Percentiles rank a stretch among this genome's conserved stretches.
Conservation (phyloP, 2,329 filamentous ascomycete genomes). For the Aspergillus fumigatiaffinis region DNA sequence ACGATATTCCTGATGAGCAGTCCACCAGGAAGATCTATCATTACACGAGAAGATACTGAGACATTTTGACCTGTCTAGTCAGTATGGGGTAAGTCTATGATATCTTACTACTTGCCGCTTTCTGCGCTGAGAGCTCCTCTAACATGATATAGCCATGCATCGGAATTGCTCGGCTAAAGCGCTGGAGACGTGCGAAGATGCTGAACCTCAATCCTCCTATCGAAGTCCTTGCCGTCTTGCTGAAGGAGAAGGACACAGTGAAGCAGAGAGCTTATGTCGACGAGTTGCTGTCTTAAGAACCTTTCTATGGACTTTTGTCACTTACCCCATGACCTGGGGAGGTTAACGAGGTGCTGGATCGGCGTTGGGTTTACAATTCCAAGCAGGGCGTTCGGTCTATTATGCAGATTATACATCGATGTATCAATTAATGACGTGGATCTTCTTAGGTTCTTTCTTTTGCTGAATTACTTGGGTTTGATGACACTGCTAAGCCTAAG, state of each 20-base stretch:
- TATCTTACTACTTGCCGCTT: not conserved
- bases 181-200: slow-evolving; percentile 81
- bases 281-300: slow-evolving; percentile 30
- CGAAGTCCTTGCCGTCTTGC: slow-evolving; percentile 80
- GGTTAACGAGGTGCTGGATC: not conserved
- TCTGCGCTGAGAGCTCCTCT: slow-evolving; percentile 1
- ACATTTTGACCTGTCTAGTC: slow-evolving; percentile 86
- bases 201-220: slow-evolving; percentile 84
- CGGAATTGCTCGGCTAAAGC: slow-evolving; percentile 72
- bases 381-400: slow-evolving; percentile 1
- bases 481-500: not conserved
- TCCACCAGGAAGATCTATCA: slow-evolving; percentile 72
- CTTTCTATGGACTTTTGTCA: not conserved
- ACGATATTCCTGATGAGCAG: slow-evolving; percentile 26
- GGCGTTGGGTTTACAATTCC: slow-evolving; percentile 9
- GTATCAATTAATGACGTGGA: not conserved
- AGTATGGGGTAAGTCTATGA: slow-evolving; percentile 75
- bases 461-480: not conserved
- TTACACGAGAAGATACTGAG: slow-evolving; percentile 80
- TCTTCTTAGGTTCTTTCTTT: too few species aligned
- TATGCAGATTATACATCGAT: not conserved
- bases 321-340: not conserved
- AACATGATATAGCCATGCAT: slow-evolving; percentile 68
- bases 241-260: slow-evolving; percentile 54
- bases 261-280: slow-evolving; percentile 64